Evolutionary conservation across 768 basidiomycete species (phyloP), one percentile per base, ranked within the genome.

Genomic region (Mycena sanguinolenta): DNA sequence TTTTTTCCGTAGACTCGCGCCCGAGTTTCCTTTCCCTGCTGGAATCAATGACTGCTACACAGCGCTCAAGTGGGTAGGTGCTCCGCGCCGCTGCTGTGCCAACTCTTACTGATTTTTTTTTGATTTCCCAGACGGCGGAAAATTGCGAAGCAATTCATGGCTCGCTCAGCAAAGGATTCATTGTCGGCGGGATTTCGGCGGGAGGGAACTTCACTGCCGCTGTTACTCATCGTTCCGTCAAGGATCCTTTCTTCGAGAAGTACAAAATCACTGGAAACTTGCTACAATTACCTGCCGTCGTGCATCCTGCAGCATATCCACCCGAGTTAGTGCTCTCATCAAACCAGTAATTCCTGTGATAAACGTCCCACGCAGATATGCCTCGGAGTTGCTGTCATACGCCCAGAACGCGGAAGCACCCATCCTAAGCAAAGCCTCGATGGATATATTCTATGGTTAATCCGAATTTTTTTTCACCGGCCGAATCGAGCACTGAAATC

Each of bases 41-140:
- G 53, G 54, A 27, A 14, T 69, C 30, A 63, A 69, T n/a, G 67
- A 69, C 55, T 49, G 52, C 46, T 69, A 57, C 28, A 23, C 67
- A 2, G 67, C 61, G 27, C 25, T 69, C 27, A 69, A 69, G 57
- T 69, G 67, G 67, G 67, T 59, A 3, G 1, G 57, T 30, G n/a
- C 13, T 19, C 28, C 10, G 21, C n/a, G 39, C 39, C 16, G 39
- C 6, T 9, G 9, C n/a, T 16, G 34, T 54, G 6, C 25, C 25
- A 14, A 32, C 52, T 16, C 9, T 36, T 4, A 21, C 62, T 54
- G 50, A 63, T 55, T 9, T 13, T n/a, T n/a, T n/a, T n/a, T n/a
- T n/a, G n/a, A 12, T 27, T 19, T 7, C 10, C 14, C 23, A 61
- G 60, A 49, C 65, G 4, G 55, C 30, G 42, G 39, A 46, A 28